phyloP scores from a whole-genome alignment of 164 flowering plant species.

The Brasenia schreberi region DNA sequence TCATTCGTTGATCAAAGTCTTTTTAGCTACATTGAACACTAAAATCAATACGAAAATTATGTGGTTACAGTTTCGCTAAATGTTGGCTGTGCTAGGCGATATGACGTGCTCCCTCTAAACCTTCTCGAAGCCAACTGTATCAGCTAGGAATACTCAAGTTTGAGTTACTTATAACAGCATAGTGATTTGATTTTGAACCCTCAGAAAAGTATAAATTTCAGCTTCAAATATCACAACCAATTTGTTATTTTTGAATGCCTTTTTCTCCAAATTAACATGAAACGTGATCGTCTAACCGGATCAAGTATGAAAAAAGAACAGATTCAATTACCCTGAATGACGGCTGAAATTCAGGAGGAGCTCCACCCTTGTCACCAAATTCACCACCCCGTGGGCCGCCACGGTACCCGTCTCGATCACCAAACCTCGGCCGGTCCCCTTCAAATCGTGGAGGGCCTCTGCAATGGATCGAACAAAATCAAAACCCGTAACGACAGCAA shows the following conservation, averaged over 20 bases:
- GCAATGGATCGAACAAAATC: background rate
- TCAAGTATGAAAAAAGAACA: background rate
- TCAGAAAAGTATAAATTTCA: background rate
- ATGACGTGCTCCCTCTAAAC: no score
- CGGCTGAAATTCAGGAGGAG: constrained; percentile 12
- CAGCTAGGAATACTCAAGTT: no score
- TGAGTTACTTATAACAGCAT: no score
- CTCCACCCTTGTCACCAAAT: constrained; percentile 12
- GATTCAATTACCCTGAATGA: constrained; percentile 6
- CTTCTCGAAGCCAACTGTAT: no score
- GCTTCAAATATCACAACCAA: background rate
- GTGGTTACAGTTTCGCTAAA: no score
- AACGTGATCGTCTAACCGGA: background rate
- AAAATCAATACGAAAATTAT: no score
- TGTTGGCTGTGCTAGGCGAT: no score
- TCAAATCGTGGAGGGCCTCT: constrained; percentile 18
- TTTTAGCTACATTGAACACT: no score
- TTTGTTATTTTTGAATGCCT: background rate
- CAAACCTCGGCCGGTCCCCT: constrained; percentile 25
- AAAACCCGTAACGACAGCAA: no score
- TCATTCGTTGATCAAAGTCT: no score
- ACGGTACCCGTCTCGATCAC: constrained; percentile 24
- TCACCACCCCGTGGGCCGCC: constrained; percentile 39
- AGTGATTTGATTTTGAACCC: background rate
- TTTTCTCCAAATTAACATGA: background rate